These are phyloP conservation scores for Gremmenia infestans DNA, from an alignment of 2,329 filamentous ascomycete species.

Conservation along the genomic window DNA sequence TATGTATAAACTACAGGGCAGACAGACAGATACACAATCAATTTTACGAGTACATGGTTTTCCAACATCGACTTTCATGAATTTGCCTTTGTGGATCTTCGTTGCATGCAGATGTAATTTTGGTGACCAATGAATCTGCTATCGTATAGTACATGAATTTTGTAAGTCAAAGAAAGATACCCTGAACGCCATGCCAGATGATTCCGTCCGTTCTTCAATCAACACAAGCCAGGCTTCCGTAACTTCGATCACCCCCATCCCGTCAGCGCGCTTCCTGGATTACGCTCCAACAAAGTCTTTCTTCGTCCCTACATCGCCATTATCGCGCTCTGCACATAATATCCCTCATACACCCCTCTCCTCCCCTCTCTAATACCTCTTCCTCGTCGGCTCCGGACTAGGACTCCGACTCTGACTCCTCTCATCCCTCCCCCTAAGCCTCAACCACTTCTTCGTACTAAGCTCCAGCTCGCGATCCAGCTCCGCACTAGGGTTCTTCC, in stretches of 20 bases:
- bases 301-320: too few relatives aligned
- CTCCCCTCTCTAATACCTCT: slow-evolving; percentile 48
- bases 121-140: too few relatives aligned
- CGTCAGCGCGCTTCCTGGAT: too few relatives aligned
- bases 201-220: slow-evolving; percentile 1
- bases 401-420: slow-evolving; percentile 78
- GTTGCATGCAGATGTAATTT: too few relatives aligned
- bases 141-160: too few relatives aligned
- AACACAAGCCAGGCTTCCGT: not conserved
- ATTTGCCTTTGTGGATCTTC: too few relatives aligned
- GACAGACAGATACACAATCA: slow-evolving; percentile 8
- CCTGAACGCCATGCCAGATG: slow-evolving; percentile 16
- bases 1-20: not conserved
- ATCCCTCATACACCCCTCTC: not conserved
- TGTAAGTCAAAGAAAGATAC: not conserved
- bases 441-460: slow-evolving; percentile 94
- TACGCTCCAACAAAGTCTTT: too few relatives aligned
- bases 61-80: not conserved
- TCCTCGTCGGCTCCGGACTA: slow-evolving; percentile 76
- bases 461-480: slow-evolving; percentile 83
- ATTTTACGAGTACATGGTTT: slow-evolving; percentile 2
- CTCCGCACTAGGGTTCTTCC: slow-evolving; percentile 88
- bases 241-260: too few relatives aligned
- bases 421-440: slow-evolving; percentile 75
- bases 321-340: too few relatives aligned